Evolutionary conservation across 2,329 filamentous ascomycete genomes (phyloP).

Genomic region (Sphaerulina vaccinii): DNA sequence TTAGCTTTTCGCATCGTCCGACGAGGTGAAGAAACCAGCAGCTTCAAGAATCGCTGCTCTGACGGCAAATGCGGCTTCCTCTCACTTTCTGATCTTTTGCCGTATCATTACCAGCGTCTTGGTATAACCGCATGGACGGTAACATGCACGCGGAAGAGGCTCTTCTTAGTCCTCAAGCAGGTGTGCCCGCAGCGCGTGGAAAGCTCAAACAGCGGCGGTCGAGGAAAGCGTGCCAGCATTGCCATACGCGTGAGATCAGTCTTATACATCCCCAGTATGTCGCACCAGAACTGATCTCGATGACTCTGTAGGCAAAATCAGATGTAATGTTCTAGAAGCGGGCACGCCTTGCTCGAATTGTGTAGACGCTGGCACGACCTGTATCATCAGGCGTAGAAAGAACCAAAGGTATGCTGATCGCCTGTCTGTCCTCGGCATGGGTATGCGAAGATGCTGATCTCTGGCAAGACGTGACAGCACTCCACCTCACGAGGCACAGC

Average conservation of each 20-base stretch:
- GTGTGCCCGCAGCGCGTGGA: conserved; percentile 13
- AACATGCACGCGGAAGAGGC: conserved; percentile 14
- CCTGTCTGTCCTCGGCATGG: not conserved
- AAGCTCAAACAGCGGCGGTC: conserved; percentile 27
- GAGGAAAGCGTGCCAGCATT: conserved; percentile 25
- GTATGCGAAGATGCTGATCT: conserved; percentile 7
- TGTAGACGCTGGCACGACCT: conserved; percentile 22
- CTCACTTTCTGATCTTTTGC: conserved; percentile 8
- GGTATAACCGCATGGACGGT: not conserved
- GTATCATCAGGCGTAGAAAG: conserved; percentile 24
- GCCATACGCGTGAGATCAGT: conserved; percentile 18
- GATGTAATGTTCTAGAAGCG: conserved; percentile 25
- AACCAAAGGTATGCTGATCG: conserved; percentile 21
- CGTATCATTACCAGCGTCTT: conserved; percentile 7
- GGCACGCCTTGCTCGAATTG: conserved; percentile 28
- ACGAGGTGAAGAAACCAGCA: not conserved
- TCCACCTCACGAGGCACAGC: conserved; percentile 23
- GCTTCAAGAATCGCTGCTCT: conserved; percentile 1
- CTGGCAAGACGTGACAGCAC: conserved; percentile 25
- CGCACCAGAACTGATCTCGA: not conserved
- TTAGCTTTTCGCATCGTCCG: not conserved
- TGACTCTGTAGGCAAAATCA: conserved; percentile 16
- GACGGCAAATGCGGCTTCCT: conserved; percentile 18
- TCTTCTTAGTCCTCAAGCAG: not conserved
- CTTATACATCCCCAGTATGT: not conserved